Percentiles rank a stretch among this genome's conserved stretches.
Evolutionary conservation across 2,329 filamentous ascomycete species (phyloP).

Genomic region (Colletotrichum sp.): DNA sequence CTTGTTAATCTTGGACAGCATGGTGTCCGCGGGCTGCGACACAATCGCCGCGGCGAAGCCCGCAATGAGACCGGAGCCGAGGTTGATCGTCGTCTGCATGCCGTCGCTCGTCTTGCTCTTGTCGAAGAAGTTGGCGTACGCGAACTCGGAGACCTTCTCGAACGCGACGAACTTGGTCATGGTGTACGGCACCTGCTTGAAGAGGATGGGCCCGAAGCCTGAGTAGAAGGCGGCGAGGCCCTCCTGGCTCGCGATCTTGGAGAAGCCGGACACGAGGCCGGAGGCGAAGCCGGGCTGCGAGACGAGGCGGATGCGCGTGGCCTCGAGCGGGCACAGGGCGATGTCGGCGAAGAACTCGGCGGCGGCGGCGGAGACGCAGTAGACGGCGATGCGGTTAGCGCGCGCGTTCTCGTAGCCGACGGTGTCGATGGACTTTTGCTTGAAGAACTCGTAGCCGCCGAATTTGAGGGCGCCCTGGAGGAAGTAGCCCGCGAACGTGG

Average conservation of each 20-base stretch:
- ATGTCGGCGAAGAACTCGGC: conserved; percentile 78
- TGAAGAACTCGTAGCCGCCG: conserved; percentile 96
- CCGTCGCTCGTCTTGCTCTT: conserved; percentile 72
- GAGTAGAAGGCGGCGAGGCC: conserved; percentile 88
- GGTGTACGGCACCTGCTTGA: conserved; percentile 90
- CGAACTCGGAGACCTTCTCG: conserved; percentile 82
- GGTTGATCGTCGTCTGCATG: conserved; percentile 81
- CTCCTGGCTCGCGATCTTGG: conserved; percentile 83
- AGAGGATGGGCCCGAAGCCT: conserved; percentile 86
- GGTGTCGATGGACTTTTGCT: conserved; percentile 84
- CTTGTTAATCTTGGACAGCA: conserved; percentile 97
- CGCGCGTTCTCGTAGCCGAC: conserved; percentile 79
- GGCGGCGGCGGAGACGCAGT: conserved; percentile 71
- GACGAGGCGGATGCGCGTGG: conserved; percentile 91
- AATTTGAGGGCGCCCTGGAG: conserved; percentile 93
- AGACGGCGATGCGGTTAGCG: conserved; percentile 82
- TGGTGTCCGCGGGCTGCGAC: conserved; percentile 90
- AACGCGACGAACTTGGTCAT: conserved; percentile 95
- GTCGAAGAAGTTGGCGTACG: conserved; percentile 70
- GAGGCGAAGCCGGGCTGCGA: conserved; percentile 85
- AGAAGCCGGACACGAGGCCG: conserved; percentile 79
- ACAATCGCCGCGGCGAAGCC: conserved; percentile 87
- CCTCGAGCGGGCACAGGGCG: conserved; percentile 89
- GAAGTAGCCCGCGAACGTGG: conserved; percentile 90
- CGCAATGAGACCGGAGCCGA: conserved; percentile 58